These are phyloP conservation scores for Paralagenidium karlingii DNA, from an alignment of 352 stramenopile genomes.

Conservation along the genomic window DNA sequence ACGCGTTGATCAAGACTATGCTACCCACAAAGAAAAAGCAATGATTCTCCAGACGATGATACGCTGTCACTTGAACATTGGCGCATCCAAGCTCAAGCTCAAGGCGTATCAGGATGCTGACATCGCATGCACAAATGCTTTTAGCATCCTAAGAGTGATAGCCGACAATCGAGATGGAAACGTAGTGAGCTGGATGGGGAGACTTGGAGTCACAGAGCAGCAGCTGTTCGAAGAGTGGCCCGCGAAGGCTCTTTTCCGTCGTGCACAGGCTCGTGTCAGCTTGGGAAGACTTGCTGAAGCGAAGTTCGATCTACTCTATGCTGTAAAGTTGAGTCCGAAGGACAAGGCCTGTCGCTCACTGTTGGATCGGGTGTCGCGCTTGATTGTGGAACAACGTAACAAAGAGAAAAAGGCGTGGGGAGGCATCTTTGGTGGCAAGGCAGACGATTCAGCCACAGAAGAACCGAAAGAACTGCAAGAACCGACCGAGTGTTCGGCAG, in stretches of 20 bases:
- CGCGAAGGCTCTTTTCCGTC: constrained; percentile 74
- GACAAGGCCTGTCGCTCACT: constrained; percentile 71
- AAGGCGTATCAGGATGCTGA: constrained; percentile 51
- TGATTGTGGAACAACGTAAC: constrained; percentile 59
- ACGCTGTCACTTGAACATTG: constrained; percentile 77
- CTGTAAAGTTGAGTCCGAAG: constrained; percentile 64
- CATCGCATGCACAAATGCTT: constrained; percentile 69
- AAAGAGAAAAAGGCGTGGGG: constrained; percentile 74
- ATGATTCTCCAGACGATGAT: constrained; percentile 84
- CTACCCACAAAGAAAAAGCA: constrained; percentile 79
- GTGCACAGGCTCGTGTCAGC: constrained; percentile 62
- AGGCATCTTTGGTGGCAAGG: constrained; percentile 50
- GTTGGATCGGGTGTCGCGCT: constrained; percentile 55
- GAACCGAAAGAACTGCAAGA: background rate
- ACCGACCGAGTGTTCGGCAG: too few relatives aligned
- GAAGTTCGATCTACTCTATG: constrained; percentile 64
- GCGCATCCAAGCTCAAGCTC: constrained; percentile 72
- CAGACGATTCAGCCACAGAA: constrained; percentile 1
- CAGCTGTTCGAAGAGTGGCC: constrained; percentile 80
- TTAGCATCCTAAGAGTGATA: constrained; percentile 68
- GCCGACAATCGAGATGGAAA: constrained; percentile 65
- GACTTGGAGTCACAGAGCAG: constrained; percentile 58
- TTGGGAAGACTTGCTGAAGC: constrained; percentile 60
- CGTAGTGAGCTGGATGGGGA: constrained; percentile 77
- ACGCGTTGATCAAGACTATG: constrained; percentile 56